phyloP scores from a whole-genome alignment of 2,329 filamentous ascomycete genomes.

The Basipetospora chlamydospora region DNA sequence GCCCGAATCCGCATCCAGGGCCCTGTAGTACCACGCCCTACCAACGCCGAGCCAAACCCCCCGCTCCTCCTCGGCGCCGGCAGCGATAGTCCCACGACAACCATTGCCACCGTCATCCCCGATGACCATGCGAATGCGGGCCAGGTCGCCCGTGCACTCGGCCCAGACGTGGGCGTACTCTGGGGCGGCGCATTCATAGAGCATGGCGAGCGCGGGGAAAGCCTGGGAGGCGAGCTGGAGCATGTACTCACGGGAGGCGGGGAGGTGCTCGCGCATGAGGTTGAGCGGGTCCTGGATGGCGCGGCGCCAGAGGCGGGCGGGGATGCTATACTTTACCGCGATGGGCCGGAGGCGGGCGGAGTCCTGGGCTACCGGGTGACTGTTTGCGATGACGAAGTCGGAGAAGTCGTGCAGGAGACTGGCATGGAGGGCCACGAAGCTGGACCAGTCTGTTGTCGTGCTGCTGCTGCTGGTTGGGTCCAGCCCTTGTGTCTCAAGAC shows the following conservation, averaged over 20 bases:
- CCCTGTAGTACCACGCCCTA: conserved; percentile 70
- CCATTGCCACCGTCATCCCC: no score
- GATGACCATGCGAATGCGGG: conserved; percentile 75
- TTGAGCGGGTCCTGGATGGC: conserved; percentile 80
- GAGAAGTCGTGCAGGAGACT: conserved; percentile 71
- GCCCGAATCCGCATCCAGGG: conserved; percentile 59
- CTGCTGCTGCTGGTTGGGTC: no score
- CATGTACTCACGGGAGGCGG: conserved; percentile 74
- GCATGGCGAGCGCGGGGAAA: conserved; percentile 76
- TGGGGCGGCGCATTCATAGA: conserved; percentile 76
- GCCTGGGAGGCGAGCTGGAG: conserved; percentile 80
- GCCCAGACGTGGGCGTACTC: conserved; percentile 83
- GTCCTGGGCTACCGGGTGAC: conserved; percentile 57
- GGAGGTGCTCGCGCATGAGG: conserved; percentile 57
- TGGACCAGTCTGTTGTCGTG: no score
- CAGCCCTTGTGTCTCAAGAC: no score
- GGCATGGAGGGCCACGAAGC: conserved; percentile 65
- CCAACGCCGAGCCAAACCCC: conserved; percentile 73
- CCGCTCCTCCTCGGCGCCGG: conserved; percentile 57
- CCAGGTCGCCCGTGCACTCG: conserved; percentile 78
- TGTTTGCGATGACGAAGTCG: conserved; percentile 73
- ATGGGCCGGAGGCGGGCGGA: conserved; percentile 51
- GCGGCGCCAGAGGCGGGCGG: conserved; percentile 84
- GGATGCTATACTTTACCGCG: conserved; percentile 77
- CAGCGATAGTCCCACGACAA: no score